phyloP scores from a whole-genome alignment of 1,284 basidiomycete genomes.

The Rhodotorula sp. region DNA sequence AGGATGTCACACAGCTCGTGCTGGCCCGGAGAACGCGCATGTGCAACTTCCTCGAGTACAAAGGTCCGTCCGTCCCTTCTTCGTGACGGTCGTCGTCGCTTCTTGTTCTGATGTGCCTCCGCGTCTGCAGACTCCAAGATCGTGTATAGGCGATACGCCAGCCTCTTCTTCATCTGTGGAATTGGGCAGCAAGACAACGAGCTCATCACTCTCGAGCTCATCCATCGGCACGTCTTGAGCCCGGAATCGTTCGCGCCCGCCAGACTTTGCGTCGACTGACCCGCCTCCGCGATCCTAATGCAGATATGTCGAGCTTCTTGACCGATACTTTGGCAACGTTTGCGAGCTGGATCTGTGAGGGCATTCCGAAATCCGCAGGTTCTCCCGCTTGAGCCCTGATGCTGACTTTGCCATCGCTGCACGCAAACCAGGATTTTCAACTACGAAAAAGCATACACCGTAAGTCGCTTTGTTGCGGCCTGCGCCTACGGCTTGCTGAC shows the following conservation, averaged over 20 bases:
- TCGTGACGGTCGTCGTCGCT: too few relatives aligned
- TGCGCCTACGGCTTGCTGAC: background rate
- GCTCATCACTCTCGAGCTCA: constrained; percentile 90
- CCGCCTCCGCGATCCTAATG: background rate
- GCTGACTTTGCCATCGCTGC: background rate
- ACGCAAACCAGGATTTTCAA: constrained; percentile 79
- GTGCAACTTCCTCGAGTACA: constrained; percentile 99
- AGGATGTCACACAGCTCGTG: constrained; percentile 98
- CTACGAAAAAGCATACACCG: constrained; percentile 95
- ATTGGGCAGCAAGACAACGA: constrained; percentile 86
- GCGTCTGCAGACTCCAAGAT: constrained; percentile 62
- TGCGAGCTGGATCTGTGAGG: constrained; percentile 90
- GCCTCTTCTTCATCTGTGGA: constrained; percentile 95
- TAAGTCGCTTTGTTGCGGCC: constrained; percentile 48
- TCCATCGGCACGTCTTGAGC: constrained; percentile 63
- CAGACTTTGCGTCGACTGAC: background rate
- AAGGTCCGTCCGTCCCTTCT: constrained; percentile 61
- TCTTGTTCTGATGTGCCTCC: too few relatives aligned
- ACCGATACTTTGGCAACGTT: constrained; percentile 98
- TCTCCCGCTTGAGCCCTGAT: too few relatives aligned
- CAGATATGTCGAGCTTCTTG: constrained; percentile 92
- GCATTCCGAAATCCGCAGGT: too few relatives aligned
- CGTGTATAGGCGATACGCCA: constrained; percentile 96
- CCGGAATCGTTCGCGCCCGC: background rate
- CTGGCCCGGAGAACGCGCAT: constrained; percentile 91